A percentile compares a stretch with the other conserved stretches of the same genome.
Conservation (phyloP, 768 basidiomycete species). For the Omphalotus guepiniiformis region DNA sequence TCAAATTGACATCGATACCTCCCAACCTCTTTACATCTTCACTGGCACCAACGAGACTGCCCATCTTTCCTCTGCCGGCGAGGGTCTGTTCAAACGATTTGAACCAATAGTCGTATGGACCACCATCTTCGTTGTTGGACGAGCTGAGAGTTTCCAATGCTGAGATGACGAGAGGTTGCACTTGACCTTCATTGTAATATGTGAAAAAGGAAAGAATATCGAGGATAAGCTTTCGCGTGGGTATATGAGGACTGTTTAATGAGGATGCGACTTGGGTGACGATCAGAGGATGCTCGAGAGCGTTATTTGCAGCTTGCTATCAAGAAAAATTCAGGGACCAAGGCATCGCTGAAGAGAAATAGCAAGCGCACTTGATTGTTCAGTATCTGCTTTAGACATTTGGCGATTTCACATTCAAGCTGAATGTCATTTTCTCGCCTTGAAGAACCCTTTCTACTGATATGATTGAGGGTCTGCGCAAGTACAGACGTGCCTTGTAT, state of each 20-base stretch:
- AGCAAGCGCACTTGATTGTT: constrained; percentile 51
- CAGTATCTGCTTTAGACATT: constrained; percentile 80
- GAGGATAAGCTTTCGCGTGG: constrained; percentile 70
- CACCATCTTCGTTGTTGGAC: constrained; percentile 55
- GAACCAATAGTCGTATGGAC: constrained; percentile 87
- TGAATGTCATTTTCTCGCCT: constrained; percentile 62
- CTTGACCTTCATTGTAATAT: constrained; percentile 58
- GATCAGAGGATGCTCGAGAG: constrained; percentile 65
- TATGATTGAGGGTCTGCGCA: constrained; percentile 69
- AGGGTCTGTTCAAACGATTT: constrained; percentile 72
- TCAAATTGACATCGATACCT: constrained; percentile 62
- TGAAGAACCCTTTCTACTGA: constrained; percentile 63
- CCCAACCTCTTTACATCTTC: constrained; percentile 76
- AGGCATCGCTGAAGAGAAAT: constrained; percentile 9
- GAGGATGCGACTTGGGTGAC: constrained; percentile 79
- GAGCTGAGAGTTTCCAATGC: constrained; percentile 73
- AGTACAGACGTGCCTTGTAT: constrained; percentile 84
- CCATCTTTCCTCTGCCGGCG: constrained; percentile 89
- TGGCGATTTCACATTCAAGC: constrained; percentile 85
- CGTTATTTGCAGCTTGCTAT: constrained; percentile 67
- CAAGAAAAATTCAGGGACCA: constrained; percentile 11
- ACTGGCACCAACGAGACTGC: constrained; percentile 91
- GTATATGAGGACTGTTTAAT: constrained; percentile 75
- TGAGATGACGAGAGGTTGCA: constrained; percentile 62
- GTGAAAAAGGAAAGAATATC: constrained; percentile 77